Base-by-base conservation (phyloP, 2,329 filamentous ascomycete genomes). In the Zelopaecilomyces penicillatus region DNA sequence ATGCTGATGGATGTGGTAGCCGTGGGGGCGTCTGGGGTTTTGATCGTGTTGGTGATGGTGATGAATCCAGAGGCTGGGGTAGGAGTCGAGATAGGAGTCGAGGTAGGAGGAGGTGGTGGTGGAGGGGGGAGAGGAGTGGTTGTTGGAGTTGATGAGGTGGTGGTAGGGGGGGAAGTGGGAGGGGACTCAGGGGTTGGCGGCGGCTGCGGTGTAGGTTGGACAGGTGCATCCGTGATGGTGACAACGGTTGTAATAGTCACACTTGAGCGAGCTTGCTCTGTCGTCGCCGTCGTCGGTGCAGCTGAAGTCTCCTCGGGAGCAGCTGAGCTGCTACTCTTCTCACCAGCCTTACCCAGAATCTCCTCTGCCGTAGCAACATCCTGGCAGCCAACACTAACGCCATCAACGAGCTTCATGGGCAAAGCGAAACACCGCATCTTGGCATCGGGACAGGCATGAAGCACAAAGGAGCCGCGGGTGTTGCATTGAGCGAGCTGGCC, bases 361-460 rank as follows among this genome's bases (percentile, higher is more conserved):
- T 53, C 57, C 36, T 62, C 54, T 0, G 74, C 76, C 3, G 60
- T 58, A 3, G 55, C 54, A 7, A 59, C 53, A 40, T 70, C 60
- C 29, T 64, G 62, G 49, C 78, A 82, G 3, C 65, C 67, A 27
- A 82, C 61, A 43, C 64, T 56, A 7, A 76, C 72, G 4, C 75
- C 76, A 0, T 54, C 53, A 0, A 65, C 66, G 8, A 59, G 68
- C 33, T 66, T 69, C 65, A 78, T 70, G 0, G 78, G 78, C 49
- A 80, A 57, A 2, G 74, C 78, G 40, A 69, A 73, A 58, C 78
- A 82, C 39, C 62, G 58, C 38, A 59, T 57, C 7, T 59, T 62
- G 1, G 50, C 41, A 1, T 34, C 36, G 30, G 60, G 63, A 35
- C 70, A 70, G 7, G 58, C 48, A 0, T 52, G 54, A 12, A 78